phyloP scores from a whole-genome alignment of 306 rosid species.

The Fagus crenata region DNA sequence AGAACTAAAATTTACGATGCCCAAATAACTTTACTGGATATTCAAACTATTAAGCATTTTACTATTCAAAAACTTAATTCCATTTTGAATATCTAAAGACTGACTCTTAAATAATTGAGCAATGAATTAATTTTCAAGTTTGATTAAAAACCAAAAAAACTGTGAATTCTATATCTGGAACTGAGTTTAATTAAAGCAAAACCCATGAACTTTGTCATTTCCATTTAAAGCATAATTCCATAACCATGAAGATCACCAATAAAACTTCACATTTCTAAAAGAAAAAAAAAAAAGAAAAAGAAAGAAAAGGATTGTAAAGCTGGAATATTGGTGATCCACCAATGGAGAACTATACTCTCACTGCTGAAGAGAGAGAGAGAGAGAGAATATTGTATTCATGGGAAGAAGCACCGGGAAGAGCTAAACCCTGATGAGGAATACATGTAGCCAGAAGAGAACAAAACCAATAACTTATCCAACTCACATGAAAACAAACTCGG shows the following conservation, averaged over 20 bases:
- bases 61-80: not conserved
- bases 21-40: not conserved
- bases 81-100: not conserved
- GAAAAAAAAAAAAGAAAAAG: not conserved
- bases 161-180: not conserved
- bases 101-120: not conserved
- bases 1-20: not conserved
- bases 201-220: not conserved
- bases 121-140: not conserved
- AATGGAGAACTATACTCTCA: not conserved
- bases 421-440: constrained; percentile 21
- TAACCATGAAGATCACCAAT: not conserved
- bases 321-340: not conserved
- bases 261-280: not conserved
- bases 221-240: not conserved
- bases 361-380: not conserved
- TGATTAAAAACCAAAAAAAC: not conserved
- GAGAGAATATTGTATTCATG: constrained; percentile 19
- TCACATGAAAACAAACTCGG: constrained; percentile 59
- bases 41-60: not conserved
- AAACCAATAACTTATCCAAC: constrained; percentile 46
- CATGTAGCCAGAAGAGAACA: constrained; percentile 62
- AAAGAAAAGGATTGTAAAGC: not conserved
- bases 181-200: not conserved
- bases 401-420: constrained; percentile 43